Conservation (phyloP, 441 rosid species). For the Gossypium lobatum region DNA sequence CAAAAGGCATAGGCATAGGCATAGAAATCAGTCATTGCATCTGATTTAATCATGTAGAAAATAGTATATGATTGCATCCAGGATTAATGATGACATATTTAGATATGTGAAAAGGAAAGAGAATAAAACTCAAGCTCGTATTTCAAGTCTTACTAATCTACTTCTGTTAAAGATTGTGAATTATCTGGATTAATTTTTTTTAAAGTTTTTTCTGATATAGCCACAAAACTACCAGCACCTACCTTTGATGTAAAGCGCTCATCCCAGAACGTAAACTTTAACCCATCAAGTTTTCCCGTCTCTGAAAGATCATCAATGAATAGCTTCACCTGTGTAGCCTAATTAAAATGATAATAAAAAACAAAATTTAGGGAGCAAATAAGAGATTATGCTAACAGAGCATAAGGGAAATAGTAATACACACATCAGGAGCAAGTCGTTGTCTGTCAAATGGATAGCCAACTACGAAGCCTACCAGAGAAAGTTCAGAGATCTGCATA, state of each 20-base stretch:
- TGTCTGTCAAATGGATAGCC: conserved; percentile 57
- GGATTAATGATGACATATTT: not conserved
- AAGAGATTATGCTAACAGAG: not conserved
- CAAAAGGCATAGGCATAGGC: not conserved
- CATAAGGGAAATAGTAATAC: conserved; percentile 12
- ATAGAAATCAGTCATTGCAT: conserved; percentile 1
- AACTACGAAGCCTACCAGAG: conserved; percentile 63
- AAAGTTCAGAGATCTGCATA: conserved; percentile 58
- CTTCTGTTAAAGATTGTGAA: not conserved
- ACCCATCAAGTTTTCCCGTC: conserved; percentile 54
- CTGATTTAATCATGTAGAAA: not conserved
- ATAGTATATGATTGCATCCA: not conserved
- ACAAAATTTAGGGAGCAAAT: conserved; percentile 5
- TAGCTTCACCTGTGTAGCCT: conserved; percentile 57
- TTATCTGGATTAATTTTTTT: not conserved
- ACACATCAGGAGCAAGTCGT: conserved; percentile 33
- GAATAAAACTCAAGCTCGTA: not conserved
- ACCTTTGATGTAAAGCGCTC: conserved; percentile 83
- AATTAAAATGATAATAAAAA: conserved; percentile 18
- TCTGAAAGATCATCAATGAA: conserved; percentile 62
- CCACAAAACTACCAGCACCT: conserved; percentile 10
- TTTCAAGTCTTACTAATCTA: not conserved
- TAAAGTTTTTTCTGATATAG: not conserved
- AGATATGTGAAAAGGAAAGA: not conserved
- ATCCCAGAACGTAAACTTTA: conserved; percentile 75